phyloP scores from a whole-genome alignment of 768 basidiomycete species.

The Jaapia argillacea region DNA sequence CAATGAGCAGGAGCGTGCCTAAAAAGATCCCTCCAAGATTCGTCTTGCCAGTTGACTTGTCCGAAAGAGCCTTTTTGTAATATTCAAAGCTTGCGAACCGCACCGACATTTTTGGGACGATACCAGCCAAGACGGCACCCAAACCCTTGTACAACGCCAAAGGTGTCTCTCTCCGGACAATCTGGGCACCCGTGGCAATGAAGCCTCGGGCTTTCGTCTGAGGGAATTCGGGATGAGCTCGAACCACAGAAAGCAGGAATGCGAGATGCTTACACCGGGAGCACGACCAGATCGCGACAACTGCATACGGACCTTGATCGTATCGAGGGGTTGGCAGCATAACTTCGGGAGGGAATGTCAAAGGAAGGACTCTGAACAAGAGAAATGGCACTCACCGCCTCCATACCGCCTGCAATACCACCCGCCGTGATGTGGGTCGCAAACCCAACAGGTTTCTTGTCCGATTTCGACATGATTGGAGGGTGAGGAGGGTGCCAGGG shows the following conservation, averaged over 20 bases:
- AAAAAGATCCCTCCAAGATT: conserved; percentile 76
- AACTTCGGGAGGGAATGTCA: conserved; percentile 29
- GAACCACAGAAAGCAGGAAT: background rate
- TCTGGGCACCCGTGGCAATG: conserved; percentile 81
- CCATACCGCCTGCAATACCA: conserved; percentile 88
- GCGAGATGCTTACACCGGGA: conserved; percentile 62
- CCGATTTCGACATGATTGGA: too few relatives aligned
- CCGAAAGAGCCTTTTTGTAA: conserved; percentile 79
- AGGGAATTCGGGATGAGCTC: background rate
- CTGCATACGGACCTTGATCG: conserved; percentile 99
- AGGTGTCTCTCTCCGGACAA: conserved; percentile 85
- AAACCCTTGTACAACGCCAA: conserved; percentile 97
- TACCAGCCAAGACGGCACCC: conserved; percentile 92
- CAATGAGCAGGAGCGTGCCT: conserved; percentile 36
- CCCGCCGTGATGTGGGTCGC: conserved; percentile 91
- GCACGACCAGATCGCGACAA: conserved; percentile 70
- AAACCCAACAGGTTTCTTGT: conserved; percentile 72
- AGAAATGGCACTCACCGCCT: conserved; percentile 54
- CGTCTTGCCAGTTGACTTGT: conserved; percentile 71
- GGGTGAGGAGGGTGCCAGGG: too few relatives aligned
- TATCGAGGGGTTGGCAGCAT: conserved; percentile 89
- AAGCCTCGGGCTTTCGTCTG: conserved; percentile 92
- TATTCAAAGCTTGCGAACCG: conserved; percentile 96
- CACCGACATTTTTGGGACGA: conserved; percentile 99
- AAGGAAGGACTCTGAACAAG: background rate